phyloP scores from a whole-genome alignment of 768 basidiomycete species.

The Mycena epipterygia region DNA sequence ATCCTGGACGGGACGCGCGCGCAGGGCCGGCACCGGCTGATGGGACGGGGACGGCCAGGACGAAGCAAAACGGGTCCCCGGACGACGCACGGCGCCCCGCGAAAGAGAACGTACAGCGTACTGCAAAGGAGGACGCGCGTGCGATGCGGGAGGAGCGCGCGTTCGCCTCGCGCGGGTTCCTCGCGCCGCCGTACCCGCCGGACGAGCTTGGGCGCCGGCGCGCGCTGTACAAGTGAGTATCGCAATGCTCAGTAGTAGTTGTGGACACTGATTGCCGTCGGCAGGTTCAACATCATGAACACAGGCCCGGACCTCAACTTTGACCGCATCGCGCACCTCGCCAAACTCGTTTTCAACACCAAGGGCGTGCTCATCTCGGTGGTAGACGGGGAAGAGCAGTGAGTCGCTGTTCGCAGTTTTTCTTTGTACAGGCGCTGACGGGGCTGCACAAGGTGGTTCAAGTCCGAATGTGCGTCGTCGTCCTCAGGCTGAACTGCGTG shows the following conservation, averaged over 20 bases:
- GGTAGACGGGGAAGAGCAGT: constrained; percentile 89
- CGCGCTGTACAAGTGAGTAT: constrained; percentile 89
- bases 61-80: not conserved
- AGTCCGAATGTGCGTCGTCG: constrained; percentile 79
- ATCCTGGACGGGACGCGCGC: constrained; percentile 16
- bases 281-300: constrained; percentile 90
- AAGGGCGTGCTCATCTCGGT: constrained; percentile 87
- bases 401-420: too few relatives aligned
- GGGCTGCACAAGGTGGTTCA: too few relatives aligned
- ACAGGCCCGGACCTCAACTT: constrained; percentile 91
- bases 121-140: constrained; percentile 55
- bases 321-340: constrained; percentile 93
- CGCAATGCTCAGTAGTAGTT: too few relatives aligned
- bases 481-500: not conserved
- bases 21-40: not conserved
- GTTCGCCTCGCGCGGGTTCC: constrained; percentile 74
- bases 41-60: not conserved
- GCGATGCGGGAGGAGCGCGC: constrained; percentile 77
- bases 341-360: constrained; percentile 93
- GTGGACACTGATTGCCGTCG: too few relatives aligned
- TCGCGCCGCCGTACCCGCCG: constrained; percentile 87
- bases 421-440: too few relatives aligned
- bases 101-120: constrained; percentile 21
- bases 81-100: too few relatives aligned
- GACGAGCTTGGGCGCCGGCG: constrained; percentile 86